Percentiles rank a stretch among this genome's conserved stretches.
Conservation (phyloP, 73 alveolate genomes). For the Symbiodinium natans region DNA sequence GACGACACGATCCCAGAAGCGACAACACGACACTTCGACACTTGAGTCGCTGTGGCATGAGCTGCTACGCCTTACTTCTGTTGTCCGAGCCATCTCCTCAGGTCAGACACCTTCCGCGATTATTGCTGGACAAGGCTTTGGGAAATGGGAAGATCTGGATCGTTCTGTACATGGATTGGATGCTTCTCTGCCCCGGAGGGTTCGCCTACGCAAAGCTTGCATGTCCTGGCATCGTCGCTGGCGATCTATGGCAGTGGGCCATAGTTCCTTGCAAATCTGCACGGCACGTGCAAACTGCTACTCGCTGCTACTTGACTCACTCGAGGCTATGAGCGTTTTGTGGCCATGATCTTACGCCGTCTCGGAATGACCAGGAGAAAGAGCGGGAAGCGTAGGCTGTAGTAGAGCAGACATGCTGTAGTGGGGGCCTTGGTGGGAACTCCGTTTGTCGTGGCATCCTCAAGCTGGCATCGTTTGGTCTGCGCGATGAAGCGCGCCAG, state of each 20-base stretch:
- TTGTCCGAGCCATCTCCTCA: neutral
- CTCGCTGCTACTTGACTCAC: neutral
- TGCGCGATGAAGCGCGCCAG: too few species aligned
- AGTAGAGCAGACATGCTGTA: too few species aligned
- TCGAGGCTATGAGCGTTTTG: constrained; percentile 43
- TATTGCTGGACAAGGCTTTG: constrained; percentile 50
- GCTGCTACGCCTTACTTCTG: too few species aligned
- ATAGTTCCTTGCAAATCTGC: too few species aligned
- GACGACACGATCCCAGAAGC: neutral
- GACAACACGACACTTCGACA: neutral
- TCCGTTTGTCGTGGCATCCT: too few species aligned
- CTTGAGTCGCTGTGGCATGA: too few species aligned
- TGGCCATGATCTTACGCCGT: constrained; percentile 63
- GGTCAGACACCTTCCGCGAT: constrained; percentile 44
- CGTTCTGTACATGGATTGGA: neutral
- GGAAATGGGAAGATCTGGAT: neutral
- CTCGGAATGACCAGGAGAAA: constrained; percentile 41
- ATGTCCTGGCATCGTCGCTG: constrained; percentile 47
- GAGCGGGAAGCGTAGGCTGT: neutral
- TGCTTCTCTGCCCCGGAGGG: neutral
- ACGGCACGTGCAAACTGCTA: neutral
- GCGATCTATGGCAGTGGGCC: constrained; percentile 40
- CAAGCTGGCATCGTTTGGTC: too few species aligned
- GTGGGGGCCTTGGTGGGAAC: neutral
- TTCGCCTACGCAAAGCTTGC: constrained; percentile 52